These are phyloP conservation scores for Candida quercuum DNA, from an alignment of 805 yeast genomes.

Conservation along the genomic window DNA sequence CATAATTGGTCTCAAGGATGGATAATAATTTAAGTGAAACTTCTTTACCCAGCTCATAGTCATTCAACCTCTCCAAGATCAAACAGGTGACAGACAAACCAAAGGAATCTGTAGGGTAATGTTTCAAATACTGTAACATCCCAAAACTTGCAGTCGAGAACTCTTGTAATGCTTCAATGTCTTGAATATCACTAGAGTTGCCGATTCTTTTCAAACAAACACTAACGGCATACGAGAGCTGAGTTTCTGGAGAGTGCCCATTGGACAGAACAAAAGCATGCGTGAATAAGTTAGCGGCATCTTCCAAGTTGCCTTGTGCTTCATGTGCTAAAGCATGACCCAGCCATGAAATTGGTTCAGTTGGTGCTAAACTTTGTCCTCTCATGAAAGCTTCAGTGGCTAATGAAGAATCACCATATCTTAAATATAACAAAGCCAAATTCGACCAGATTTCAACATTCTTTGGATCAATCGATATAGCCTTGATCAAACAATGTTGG, in stretches of 20 bases:
- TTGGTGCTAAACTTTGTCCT: slow-evolving; percentile 81
- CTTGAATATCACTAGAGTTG: slow-evolving; percentile 41
- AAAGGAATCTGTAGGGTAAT: slow-evolving; percentile 48
- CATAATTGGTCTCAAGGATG: slow-evolving; percentile 51
- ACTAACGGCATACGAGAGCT: slow-evolving; percentile 63
- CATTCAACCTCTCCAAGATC: slow-evolving; percentile 65
- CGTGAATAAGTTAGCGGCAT: slow-evolving; percentile 57
- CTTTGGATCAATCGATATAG: slow-evolving; percentile 62
- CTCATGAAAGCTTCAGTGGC: slow-evolving; percentile 69
- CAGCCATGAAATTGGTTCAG: slow-evolving; percentile 70
- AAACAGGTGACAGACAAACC: slow-evolving; percentile 54
- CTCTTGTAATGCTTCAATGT: slow-evolving; percentile 58
- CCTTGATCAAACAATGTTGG: slow-evolving; percentile 90
- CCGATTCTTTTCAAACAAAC: slow-evolving; percentile 44
- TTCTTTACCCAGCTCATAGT: slow-evolving; percentile 47
- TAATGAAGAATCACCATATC: slow-evolving; percentile 60
- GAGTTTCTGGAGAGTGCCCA: slow-evolving; percentile 65
- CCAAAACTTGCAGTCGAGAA: slow-evolving; percentile 62
- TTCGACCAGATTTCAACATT: slow-evolving; percentile 75
- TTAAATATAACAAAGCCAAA: slow-evolving; percentile 70
- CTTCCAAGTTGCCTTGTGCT: slow-evolving; percentile 40
- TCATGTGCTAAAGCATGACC: slow-evolving; percentile 71
- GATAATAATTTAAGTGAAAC: slow-evolving; percentile 41
- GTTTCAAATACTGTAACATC: slow-evolving; percentile 58
- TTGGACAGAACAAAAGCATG: slow-evolving; percentile 78